A percentile compares a stretch with the other conserved stretches of the same genome.
Conservation (phyloP, 2,329 filamentous ascomycete species). For the Esteya vermicola region DNA sequence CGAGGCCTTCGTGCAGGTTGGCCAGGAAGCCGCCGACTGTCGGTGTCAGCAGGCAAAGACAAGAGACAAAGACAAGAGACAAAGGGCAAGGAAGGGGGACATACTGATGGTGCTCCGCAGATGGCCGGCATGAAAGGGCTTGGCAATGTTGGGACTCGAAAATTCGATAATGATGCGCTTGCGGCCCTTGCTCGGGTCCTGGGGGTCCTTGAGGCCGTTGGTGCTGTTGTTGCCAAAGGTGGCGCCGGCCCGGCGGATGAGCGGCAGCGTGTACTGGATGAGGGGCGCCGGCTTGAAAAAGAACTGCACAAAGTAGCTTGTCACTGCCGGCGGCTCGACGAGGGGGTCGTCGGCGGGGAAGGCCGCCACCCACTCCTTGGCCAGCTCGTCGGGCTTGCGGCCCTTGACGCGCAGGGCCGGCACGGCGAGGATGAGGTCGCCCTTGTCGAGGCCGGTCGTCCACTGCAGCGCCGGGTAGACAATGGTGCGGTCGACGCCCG, state of each 20-base stretch:
- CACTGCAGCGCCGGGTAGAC: slow-evolving; percentile 66
- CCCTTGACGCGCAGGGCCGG: slow-evolving; percentile 69
- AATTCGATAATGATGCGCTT: slow-evolving; percentile 68
- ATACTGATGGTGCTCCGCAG: slow-evolving; percentile 57
- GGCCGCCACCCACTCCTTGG: slow-evolving; percentile 46
- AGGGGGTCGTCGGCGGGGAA: slow-evolving; percentile 47
- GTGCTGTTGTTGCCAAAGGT: slow-evolving; percentile 52
- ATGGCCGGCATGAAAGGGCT: slow-evolving; percentile 70
- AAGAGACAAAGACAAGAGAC: neutral
- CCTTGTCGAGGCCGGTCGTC: slow-evolving; percentile 69
- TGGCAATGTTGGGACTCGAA: slow-evolving; percentile 75
- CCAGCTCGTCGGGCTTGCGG: slow-evolving; percentile 48
- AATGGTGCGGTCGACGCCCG: slow-evolving; percentile 53
- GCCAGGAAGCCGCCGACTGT: slow-evolving; percentile 55
- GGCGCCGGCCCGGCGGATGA: slow-evolving; percentile 46
- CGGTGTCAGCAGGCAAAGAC: neutral
- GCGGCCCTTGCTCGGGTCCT: slow-evolving; percentile 42
- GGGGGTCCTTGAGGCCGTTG: slow-evolving; percentile 45
- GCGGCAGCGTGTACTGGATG: slow-evolving; percentile 50
- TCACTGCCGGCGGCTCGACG: slow-evolving; percentile 53
- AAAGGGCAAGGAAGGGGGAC: neutral
- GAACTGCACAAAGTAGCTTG: slow-evolving; percentile 61
- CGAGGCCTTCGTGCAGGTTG: slow-evolving; percentile 55
- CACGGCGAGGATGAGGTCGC: slow-evolving; percentile 64
- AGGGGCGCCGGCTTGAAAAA: slow-evolving; percentile 63